phyloP scores from a whole-genome alignment of 164 flowering plant genomes.

The grape (Vitis vinifera) region DNA sequence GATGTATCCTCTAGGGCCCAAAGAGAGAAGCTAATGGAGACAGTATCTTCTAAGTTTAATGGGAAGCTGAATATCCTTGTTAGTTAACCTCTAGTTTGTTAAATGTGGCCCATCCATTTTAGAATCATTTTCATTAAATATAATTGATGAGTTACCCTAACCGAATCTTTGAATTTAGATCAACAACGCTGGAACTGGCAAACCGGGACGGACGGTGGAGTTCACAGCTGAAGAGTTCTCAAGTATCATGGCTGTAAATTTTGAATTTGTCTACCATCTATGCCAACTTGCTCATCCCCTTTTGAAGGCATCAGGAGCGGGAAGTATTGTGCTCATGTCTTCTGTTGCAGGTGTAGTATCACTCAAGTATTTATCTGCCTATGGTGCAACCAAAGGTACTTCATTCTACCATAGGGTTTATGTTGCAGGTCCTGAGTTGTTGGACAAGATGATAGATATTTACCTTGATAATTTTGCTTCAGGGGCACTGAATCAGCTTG shows the following conservation, averaged over 20 bases:
- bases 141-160: not conserved
- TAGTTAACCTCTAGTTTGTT: not conserved
- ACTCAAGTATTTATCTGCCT: constrained; percentile 18
- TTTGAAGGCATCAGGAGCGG: constrained; percentile 45
- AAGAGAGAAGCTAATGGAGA: constrained; percentile 26
- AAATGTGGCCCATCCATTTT: not conserved
- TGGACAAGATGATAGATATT: not conserved
- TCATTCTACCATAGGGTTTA: not conserved
- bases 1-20: constrained; percentile 22
- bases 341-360: constrained; percentile 41
- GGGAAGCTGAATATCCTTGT: constrained; percentile 52
- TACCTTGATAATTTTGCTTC: constrained; percentile 1
- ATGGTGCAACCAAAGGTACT: constrained; percentile 52
- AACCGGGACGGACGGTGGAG: constrained; percentile 33
- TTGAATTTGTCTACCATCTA: constrained; percentile 49
- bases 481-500: constrained; percentile 36
- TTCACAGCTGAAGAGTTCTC: constrained; percentile 45
- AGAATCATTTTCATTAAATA: too few species aligned
- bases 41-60: constrained; percentile 24
- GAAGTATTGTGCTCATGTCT: constrained; percentile 48
- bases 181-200: constrained; percentile 50
- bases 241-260: constrained; percentile 36
- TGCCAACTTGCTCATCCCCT: constrained; percentile 62
- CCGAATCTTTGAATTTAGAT: constrained; percentile 21
- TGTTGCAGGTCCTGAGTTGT: too few species aligned